Base-by-base conservation (phyloP, 2,329 filamentous ascomycete genomes). In the Penicillium paneum region DNA sequence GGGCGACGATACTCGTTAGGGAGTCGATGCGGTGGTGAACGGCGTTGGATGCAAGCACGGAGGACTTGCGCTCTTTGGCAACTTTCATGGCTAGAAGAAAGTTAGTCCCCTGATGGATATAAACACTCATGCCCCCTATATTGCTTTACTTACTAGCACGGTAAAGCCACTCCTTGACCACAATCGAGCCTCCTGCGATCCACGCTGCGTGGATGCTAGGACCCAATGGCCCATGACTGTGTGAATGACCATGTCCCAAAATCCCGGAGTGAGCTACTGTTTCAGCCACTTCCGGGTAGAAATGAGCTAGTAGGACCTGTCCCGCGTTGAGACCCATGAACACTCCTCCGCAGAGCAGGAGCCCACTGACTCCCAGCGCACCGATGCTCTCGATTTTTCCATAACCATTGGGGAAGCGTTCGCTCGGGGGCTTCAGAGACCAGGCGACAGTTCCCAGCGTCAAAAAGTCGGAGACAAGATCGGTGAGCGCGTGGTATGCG, bases 361-460 rank as follows among this genome's bases (percentile, higher is more conserved):
- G 89, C 59, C 91, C 87, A 64, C 92, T 97, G 32, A 99, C 94
- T 15, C 93, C 94, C 55, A 99, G 78, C 21, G 91, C 94, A 19
- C 94, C 94, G 69, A 99, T 77, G 67, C 91, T 96, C 79, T 99
- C 94, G n/a, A 99, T 84, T 78, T 99, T 99, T 70, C 94, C 94
- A 70, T 96, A 99, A 1, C 94, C 94, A 66, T 86, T 85, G 2
- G 94, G 94, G 70, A 96, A 99, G 38, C 83, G 83, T 51, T 88
- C 82, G 11, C 89, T 90, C 0, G 94, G 91, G 6, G 90, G 87
- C 66, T 89, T 91, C 56, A 97, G 77, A 56, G 92, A 96, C 86
- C 90, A 96, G 19, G 92, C 93, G 43, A 99, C 92, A 10, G 94
- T 99, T 15, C 90, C 90, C 19, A 99, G 82, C 0, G 94, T 99